These are phyloP conservation scores for Vigna hirtella DNA, from an alignment of 306 rosid species.

Conservation along the genomic window DNA sequence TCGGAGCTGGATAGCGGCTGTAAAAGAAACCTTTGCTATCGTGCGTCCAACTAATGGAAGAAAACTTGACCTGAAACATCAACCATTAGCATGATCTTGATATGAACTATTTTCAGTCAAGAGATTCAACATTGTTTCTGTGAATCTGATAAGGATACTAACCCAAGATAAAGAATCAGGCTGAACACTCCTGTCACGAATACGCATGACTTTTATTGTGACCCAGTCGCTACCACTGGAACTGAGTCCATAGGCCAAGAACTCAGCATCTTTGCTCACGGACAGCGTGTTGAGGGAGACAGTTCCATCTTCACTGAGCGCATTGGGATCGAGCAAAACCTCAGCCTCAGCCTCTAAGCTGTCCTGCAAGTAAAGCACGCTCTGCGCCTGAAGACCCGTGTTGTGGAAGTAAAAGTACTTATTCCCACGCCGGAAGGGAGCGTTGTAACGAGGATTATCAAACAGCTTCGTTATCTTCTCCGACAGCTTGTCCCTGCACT, in stretches of 20 bases:
- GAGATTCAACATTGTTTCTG: background rate
- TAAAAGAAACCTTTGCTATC: slow-evolving; percentile 93
- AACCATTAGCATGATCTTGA: background rate
- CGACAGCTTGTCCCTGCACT: slow-evolving; percentile 57
- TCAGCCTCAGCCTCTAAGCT: slow-evolving; percentile 68
- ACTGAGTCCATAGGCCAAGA: slow-evolving; percentile 87
- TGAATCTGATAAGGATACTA: background rate
- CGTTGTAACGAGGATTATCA: slow-evolving; percentile 86
- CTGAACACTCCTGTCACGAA: slow-evolving; percentile 62
- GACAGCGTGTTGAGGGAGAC: slow-evolving; percentile 63
- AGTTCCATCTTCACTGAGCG: slow-evolving; percentile 81
- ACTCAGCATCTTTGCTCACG: slow-evolving; percentile 72
- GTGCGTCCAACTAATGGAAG: slow-evolving; percentile 81
- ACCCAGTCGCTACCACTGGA: slow-evolving; percentile 96
- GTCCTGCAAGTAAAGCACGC: slow-evolving; percentile 77
- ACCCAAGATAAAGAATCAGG: slow-evolving; percentile 86
- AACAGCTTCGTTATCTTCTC: slow-evolving; percentile 68
- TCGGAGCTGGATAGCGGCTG: slow-evolving; percentile 88
- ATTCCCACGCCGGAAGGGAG: slow-evolving; percentile 66
- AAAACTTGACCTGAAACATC: slow-evolving; percentile 81
- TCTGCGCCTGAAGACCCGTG: slow-evolving; percentile 89
- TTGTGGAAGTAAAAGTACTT: slow-evolving; percentile 83
- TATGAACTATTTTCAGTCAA: background rate
- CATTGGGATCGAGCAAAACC: slow-evolving; percentile 87
- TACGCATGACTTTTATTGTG: slow-evolving; percentile 65